These are phyloP conservation scores for Daucus carota DNA, from an alignment of 129 eudicot genomes.

Conservation along the genomic window DNA sequence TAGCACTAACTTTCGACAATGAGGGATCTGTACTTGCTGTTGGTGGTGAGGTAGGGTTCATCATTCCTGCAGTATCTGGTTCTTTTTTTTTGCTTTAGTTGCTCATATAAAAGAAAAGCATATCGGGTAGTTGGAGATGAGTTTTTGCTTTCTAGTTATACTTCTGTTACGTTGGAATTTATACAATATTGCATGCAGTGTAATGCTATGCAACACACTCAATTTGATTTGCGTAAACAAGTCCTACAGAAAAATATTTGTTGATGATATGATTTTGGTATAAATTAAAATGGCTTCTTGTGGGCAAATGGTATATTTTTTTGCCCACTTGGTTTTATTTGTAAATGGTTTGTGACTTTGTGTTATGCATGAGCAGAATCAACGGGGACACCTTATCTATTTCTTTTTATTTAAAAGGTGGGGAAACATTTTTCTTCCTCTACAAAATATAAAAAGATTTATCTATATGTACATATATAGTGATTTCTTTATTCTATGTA, in stretches of 20 bases:
- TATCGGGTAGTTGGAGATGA: background rate
- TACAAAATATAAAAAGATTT: background rate
- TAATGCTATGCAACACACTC: background rate
- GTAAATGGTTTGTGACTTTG: too few relatives aligned
- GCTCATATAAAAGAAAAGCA: background rate
- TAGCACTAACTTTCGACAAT: slow-evolving; percentile 61
- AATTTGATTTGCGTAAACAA: background rate
- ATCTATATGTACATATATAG: background rate
- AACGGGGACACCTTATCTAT: background rate
- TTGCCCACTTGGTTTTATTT: background rate
- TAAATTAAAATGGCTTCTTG: slow-evolving; percentile 7
- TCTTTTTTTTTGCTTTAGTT: background rate
- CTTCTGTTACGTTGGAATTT: background rate
- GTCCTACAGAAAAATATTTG: slow-evolving; percentile 1
- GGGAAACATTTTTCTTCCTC: background rate
- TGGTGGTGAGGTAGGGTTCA: slow-evolving; percentile 80
- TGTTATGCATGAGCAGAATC: background rate
- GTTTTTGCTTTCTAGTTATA: background rate
- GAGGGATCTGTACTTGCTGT: slow-evolving; percentile 89
- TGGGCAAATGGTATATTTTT: background rate
- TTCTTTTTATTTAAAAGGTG: too few relatives aligned
- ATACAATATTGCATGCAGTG: background rate
- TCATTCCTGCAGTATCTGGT: slow-evolving; percentile 15
- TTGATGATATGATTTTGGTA: slow-evolving; percentile 34
- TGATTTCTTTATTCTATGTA: background rate